Conservation (phyloP, 805 yeast species). For the Ogataea pignaliae region DNA sequence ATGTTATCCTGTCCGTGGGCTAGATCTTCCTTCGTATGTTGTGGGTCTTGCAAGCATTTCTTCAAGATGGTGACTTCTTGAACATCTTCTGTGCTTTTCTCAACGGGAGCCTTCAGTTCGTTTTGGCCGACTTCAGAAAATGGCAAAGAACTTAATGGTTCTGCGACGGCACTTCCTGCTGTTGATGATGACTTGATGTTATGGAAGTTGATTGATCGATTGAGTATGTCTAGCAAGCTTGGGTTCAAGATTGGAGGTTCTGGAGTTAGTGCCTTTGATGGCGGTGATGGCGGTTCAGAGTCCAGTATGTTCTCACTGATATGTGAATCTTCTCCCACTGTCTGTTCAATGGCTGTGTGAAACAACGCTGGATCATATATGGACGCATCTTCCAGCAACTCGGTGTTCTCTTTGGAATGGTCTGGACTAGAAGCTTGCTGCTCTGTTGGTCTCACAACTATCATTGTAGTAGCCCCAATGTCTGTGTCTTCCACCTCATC, state of each 20-base stretch:
- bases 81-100: background rate
- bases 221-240: slow-evolving; percentile 14
- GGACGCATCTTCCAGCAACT: slow-evolving; percentile 1
- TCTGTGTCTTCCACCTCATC: slow-evolving; percentile 8
- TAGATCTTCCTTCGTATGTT: background rate
- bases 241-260: slow-evolving; percentile 26
- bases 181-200: slow-evolving; percentile 9
- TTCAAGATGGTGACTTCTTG: background rate
- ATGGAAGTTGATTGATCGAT: slow-evolving; percentile 17
- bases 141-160: background rate
- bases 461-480: slow-evolving; percentile 4
- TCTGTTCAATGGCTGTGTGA: slow-evolving; percentile 9
- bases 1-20: background rate
- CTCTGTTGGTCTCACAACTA: slow-evolving; percentile 4
- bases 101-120: background rate
- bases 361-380: slow-evolving; percentile 4
- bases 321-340: background rate
- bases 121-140: background rate
- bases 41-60: too few species aligned
- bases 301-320: background rate
- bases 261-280: slow-evolving; percentile 20
- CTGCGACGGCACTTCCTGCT: background rate
- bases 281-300: slow-evolving; percentile 4
- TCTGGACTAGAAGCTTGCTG: background rate
- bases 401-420: background rate